Base-by-base conservation (phyloP, 805 yeast species). In the Yamadazyma laniorum region DNA sequence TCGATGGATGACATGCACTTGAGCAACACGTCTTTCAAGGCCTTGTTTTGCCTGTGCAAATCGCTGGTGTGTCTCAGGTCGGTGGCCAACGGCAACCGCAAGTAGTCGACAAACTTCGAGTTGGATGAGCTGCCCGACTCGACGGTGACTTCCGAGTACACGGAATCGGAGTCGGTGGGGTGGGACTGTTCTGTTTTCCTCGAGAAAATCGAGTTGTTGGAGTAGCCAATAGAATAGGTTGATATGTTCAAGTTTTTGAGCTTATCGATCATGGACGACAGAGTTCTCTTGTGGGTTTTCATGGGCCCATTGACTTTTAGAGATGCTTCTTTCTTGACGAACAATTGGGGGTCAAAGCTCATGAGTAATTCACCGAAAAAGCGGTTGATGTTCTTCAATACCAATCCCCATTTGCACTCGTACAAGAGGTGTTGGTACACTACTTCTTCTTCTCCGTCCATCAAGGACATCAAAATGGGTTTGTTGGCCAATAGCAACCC, bases 401-500 rank as follows among this genome's bases (percentile, higher is more conserved):
- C 59, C 25, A 56, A 62, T 3, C 74, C 73, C 74, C 74, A 68
- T 43, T 65, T 65, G 28, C 67, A 58, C 34, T 66, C 74, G 43
- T 67, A 65, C 31, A 68, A 52, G 39, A 68, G 53, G 39, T 67
- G 74, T 49, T 67, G 74, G 47, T 65, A 68, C 18, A 63, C 55
- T 9, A 67, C 70, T 39, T 67, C 74, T 45, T 65, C 73, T 43
- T 67, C 71, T 8, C 63, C 67, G 18, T 48, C 44, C 5, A 32
- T 34, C 22, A 64, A 50, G 25, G 55, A 50, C 65, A 66, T 63
- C 37, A 68, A 57, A 15, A 67, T 70, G 15, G 70, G 68, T 37
- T 69, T 61, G 52, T 80, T 80, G 15, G 68, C 63, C 16, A 70
- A 52, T 29, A 80, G 58, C 15, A 80, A 60, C 0, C 80, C 77